Base-by-base conservation (phyloP, 805 yeast genomes). In the Myxozyma melibiosi region DNA sequence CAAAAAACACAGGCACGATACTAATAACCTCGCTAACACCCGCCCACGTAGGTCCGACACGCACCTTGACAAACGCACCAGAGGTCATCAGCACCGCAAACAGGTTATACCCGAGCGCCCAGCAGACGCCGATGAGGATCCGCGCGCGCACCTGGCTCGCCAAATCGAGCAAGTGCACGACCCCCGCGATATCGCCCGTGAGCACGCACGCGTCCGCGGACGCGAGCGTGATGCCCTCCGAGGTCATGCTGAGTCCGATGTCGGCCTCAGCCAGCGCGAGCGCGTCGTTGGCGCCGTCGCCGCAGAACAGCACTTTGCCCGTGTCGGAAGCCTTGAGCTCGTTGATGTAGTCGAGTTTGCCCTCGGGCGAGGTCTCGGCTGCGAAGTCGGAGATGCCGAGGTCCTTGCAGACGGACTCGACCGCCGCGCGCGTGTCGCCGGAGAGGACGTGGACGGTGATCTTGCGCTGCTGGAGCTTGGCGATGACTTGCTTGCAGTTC, bases 201-300 rank as follows among this genome's bases (percentile, higher is more conserved):
- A 58, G 31, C 4, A 58, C 20, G 22, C 51, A 48, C 2, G 55
- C 62, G 40, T 54, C 59, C 7, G 59, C 52, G 18, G 62, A 60
- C 5, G 50, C 47, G 2, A 50, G 22, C 4, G 59, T 41, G 24
- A 49, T 40, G 13, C 59, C 62, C 14, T 42, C 59, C 2, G 35
- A 22, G 28, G 52, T 50, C 60, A 61, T 47, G 44, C 43, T 24
- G 53, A 88, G 80, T 33, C 96, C 96, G 56, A 89, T 89, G 73
- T 88, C 90, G 0, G 96, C 96, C 9, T 92, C 91, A 65, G 88
- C 88, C 55, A 88, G 75, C 1, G 96, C 96, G 66, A 96, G 95
- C 72, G 95, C 88, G 68, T 88, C 96, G 71, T 88, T 88, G 2
- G 96, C 95, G 64, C 96, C 96, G 74, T 88, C 96, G 27, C 96